Percentiles rank a stretch among this genome's conserved stretches.
These are phyloP conservation scores for Pseudocercospora musae DNA, from an alignment of 2,329 filamentous ascomycete species.

Conservation along the genomic window DNA sequence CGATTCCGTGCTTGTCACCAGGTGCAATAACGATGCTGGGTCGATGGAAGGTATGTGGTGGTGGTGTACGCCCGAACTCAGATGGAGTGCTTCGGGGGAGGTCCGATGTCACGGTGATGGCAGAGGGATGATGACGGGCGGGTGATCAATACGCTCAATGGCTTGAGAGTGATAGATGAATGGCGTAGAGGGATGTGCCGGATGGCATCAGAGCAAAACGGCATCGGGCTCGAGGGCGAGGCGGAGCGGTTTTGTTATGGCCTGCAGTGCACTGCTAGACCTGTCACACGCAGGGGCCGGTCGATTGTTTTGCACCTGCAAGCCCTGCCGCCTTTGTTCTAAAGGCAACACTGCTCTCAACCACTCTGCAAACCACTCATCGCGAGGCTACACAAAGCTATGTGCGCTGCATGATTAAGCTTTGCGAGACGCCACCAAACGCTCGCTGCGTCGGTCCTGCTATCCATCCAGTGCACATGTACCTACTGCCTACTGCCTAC, in stretches of 20 bases:
- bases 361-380: conserved; percentile 26
- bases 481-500: conserved; percentile 15
- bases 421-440: conserved; percentile 23
- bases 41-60: conserved; percentile 6
- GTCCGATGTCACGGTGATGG: conserved; percentile 2
- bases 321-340: conserved; percentile 34
- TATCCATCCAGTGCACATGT: conserved; percentile 21
- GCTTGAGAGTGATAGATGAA: conserved; percentile 20
- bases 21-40: conserved; percentile 12
- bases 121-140: conserved; percentile 1
- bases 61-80: background rate
- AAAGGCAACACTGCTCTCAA: conserved; percentile 13
- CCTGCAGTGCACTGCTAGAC: conserved; percentile 18
- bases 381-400: conserved; percentile 18
- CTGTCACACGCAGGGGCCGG: conserved; percentile 26
- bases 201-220: conserved; percentile 15
- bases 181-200: conserved; percentile 13
- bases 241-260: conserved; percentile 23
- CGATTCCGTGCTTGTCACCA: background rate
- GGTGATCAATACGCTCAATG: conserved; percentile 6
- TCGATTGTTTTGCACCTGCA: conserved; percentile 30
- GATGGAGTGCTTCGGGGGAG: conserved; percentile 2
- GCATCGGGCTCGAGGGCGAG: conserved; percentile 19
- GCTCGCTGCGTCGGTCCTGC: conserved; percentile 21
- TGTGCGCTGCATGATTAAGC: conserved; percentile 19